phyloP scores from a whole-genome alignment of 257 asterid genomes.

The Plantago ovata region DNA sequence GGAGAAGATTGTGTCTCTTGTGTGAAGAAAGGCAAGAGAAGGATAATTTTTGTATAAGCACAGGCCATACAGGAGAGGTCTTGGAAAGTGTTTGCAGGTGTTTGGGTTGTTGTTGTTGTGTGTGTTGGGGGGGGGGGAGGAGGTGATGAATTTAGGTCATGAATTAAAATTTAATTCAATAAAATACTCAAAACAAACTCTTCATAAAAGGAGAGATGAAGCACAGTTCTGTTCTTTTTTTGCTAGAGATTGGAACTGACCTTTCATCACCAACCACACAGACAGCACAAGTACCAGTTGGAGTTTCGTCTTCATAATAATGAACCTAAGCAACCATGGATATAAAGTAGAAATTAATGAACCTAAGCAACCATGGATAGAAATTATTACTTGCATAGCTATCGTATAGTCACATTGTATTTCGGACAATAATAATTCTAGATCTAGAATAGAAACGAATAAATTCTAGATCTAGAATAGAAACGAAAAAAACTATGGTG shows the following conservation, averaged over 20 bases:
- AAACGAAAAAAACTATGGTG: not conserved
- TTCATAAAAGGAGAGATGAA: too few relatives aligned
- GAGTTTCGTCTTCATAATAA: constrained; percentile 80
- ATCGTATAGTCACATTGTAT: not conserved
- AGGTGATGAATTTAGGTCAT: too few relatives aligned
- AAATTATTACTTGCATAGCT: not conserved
- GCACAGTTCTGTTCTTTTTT: too few relatives aligned
- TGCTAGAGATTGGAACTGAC: constrained; percentile 31
- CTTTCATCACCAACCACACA: constrained; percentile 93
- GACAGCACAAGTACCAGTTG: constrained; percentile 96
- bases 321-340: constrained; percentile 51
- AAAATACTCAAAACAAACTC: too few relatives aligned
- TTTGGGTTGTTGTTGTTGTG: too few relatives aligned
- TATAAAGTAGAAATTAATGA: constrained; percentile 37
- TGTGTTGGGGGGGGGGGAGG: too few relatives aligned
- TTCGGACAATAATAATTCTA: constrained; percentile 1
- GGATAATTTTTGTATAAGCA: too few relatives aligned
- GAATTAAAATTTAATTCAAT: too few relatives aligned
- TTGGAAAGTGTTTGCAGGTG: too few relatives aligned
- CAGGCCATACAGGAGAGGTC: too few relatives aligned
- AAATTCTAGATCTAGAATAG: not conserved
- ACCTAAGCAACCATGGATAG: constrained; percentile 40
- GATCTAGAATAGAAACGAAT: not conserved
- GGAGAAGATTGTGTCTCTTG: too few relatives aligned
- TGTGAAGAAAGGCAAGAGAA: too few relatives aligned